These are phyloP conservation scores for Pyrus betulifolia DNA, from an alignment of 306 rosid genomes.

Conservation along the genomic window DNA sequence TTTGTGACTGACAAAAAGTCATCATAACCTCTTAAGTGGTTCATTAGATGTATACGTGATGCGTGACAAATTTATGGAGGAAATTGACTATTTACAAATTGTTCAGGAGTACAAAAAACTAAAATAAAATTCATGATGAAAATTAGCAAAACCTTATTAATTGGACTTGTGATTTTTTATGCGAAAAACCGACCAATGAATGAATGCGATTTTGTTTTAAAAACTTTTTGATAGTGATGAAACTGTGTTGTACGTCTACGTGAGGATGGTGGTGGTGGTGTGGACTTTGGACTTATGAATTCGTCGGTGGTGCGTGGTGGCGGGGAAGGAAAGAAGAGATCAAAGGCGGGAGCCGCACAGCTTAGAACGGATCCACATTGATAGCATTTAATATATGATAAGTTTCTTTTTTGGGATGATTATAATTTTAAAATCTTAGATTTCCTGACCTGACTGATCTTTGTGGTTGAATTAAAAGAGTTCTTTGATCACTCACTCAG, in stretches of 20 bases:
- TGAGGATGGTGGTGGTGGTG: not conserved
- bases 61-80: too few species aligned
- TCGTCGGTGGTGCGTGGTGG: constrained; percentile 40
- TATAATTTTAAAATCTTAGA: not conserved
- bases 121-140: not conserved
- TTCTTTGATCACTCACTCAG: not conserved
- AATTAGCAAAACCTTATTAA: too few species aligned
- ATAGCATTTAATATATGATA: constrained; percentile 10
- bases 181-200: not conserved
- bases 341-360: constrained; percentile 54
- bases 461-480: not conserved
- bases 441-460: not conserved
- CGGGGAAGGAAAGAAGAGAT: constrained; percentile 16
- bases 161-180: too few species aligned
- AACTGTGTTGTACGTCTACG: not conserved
- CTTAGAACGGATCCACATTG: constrained; percentile 52
- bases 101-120: too few species aligned
- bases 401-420: not conserved
- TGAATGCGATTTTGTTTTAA: not conserved
- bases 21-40: not conserved
- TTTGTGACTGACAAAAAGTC: not conserved
- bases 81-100: too few species aligned
- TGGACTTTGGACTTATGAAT: not conserved
- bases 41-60: too few species aligned
- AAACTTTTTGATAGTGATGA: not conserved